Conservation (phyloP, 129 eudicot species). For the Escallonia herrerae region DNA sequence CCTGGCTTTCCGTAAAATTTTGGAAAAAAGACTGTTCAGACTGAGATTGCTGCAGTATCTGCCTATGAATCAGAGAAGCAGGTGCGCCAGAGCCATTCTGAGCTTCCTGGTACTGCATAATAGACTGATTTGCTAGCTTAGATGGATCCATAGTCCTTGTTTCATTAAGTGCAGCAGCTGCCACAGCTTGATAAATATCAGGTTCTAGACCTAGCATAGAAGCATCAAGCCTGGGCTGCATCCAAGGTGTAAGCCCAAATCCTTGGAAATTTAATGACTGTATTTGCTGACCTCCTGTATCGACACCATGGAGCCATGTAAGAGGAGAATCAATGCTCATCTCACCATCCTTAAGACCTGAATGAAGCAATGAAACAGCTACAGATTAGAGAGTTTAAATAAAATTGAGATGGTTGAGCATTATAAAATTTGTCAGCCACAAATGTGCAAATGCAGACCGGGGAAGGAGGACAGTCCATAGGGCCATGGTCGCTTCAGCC, state of each 20-base stretch:
- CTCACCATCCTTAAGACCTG: constrained; percentile 65
- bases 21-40: constrained; percentile 31
- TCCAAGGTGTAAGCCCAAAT: constrained; percentile 56
- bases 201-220: constrained; percentile 65
- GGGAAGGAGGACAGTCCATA: constrained; percentile 54
- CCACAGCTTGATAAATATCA: constrained; percentile 76
- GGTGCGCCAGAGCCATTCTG: constrained; percentile 18
- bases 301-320: constrained; percentile 72
- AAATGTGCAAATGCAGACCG: constrained; percentile 25
- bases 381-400: not conserved
- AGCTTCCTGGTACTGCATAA: constrained; percentile 37
- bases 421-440: not conserved
- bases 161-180: constrained; percentile 69
- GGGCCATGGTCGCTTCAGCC: constrained; percentile 94
- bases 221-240: constrained; percentile 74
- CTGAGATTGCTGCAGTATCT: constrained; percentile 33
- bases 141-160: constrained; percentile 58
- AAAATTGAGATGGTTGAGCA: not conserved
- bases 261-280: constrained; percentile 78
- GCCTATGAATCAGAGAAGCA: constrained; percentile 25
- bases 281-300: constrained; percentile 40
- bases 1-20: constrained; percentile 23
- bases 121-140: constrained; percentile 31
- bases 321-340: constrained; percentile 63
- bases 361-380: not conserved